Evolutionary conservation across 1,139 yeast species (phyloP).

Genomic region (Blastobotrys aristatus): DNA sequence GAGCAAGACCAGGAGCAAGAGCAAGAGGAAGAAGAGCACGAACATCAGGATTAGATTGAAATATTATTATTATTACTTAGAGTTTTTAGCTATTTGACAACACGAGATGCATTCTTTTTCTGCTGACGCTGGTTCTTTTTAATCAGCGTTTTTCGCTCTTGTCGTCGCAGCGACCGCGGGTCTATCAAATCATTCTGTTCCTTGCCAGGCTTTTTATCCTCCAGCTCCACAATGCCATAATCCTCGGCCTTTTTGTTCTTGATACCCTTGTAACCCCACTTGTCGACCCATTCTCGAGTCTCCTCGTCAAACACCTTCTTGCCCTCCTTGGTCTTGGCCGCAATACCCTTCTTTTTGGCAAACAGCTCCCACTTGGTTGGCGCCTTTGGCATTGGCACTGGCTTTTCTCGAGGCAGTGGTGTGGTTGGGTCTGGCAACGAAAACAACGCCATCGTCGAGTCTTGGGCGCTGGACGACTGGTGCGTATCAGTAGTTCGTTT

Average conservation of each 20-base stretch:
- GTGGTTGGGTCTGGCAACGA: slow-evolving; percentile 82
- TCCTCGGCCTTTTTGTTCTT: slow-evolving; percentile 71
- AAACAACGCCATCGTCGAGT: slow-evolving; percentile 74
- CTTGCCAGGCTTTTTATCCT: slow-evolving; percentile 52
- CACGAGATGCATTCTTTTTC: slow-evolving; percentile 52
- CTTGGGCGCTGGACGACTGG: slow-evolving; percentile 49
- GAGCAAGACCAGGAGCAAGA: slow-evolving; percentile 11
- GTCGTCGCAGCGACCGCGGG: slow-evolving; percentile 76
- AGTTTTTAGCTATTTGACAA: background rate
- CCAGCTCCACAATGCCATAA: slow-evolving; percentile 96
- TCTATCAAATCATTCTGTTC: slow-evolving; percentile 62
- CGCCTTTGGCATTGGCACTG: slow-evolving; percentile 87
- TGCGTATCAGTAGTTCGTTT: slow-evolving; percentile 75
- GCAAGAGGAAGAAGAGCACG: slow-evolving; percentile 1
- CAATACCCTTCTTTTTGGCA: slow-evolving; percentile 93
- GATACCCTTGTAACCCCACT: slow-evolving; percentile 96
- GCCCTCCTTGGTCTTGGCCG: slow-evolving; percentile 84
- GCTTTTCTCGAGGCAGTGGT: slow-evolving; percentile 87
- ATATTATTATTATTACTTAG: background rate
- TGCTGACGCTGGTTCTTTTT: slow-evolving; percentile 86
- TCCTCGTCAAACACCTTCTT: slow-evolving; percentile 89
- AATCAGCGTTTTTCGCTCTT: slow-evolving; percentile 76
- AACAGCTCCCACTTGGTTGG: slow-evolving; percentile 96
- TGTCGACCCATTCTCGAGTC: slow-evolving; percentile 91
- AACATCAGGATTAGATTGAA: background rate